Conservation (phyloP, 1,139 yeast genomes). For the Lodderomyces pseudojiufengensis region DNA sequence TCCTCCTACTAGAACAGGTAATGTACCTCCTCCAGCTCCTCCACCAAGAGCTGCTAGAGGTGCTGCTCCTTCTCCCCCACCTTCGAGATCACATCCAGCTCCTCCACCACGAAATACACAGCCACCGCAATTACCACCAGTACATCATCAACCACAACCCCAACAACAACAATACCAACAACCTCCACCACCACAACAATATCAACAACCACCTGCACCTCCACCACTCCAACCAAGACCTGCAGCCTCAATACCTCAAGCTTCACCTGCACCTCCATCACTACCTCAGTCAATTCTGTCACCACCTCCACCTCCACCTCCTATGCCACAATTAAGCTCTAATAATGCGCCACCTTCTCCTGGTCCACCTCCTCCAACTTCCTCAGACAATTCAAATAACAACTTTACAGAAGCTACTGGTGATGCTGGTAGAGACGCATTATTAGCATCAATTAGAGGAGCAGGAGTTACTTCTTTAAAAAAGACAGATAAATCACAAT, state of each 20-base stretch:
- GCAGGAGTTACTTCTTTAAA: conserved; percentile 67
- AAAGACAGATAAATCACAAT: conserved; percentile 77
- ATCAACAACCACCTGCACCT: conserved; percentile 23
- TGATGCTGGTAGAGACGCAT: conserved; percentile 71
- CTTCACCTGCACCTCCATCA: conserved; percentile 9
- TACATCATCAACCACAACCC: conserved; percentile 15
- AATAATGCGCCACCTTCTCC: conserved; percentile 20
- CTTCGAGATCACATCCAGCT: conserved; percentile 6
- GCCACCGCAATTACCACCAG: conserved; percentile 11
- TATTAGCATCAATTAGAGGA: conserved; percentile 80
- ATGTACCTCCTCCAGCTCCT: conserved; percentile 26
- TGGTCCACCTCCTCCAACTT: conserved; percentile 19
- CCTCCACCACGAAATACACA: neutral
- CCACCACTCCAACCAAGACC: conserved; percentile 22
- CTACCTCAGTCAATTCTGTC: conserved; percentile 12
- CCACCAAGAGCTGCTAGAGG: conserved; percentile 29
- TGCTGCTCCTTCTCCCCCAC: conserved; percentile 15
- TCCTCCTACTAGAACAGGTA: conserved; percentile 1
- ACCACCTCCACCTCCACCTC: conserved; percentile 19
- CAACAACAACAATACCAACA: conserved; percentile 21
- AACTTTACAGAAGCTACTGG: conserved; percentile 29
- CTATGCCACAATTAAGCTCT: conserved; percentile 15
- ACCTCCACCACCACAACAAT: conserved; percentile 13
- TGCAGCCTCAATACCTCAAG: conserved; percentile 8
- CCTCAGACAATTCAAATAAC: conserved; percentile 15